These are phyloP conservation scores for Odontarrhena argentea DNA, from an alignment of 345 rosid species.

Conservation along the genomic window DNA sequence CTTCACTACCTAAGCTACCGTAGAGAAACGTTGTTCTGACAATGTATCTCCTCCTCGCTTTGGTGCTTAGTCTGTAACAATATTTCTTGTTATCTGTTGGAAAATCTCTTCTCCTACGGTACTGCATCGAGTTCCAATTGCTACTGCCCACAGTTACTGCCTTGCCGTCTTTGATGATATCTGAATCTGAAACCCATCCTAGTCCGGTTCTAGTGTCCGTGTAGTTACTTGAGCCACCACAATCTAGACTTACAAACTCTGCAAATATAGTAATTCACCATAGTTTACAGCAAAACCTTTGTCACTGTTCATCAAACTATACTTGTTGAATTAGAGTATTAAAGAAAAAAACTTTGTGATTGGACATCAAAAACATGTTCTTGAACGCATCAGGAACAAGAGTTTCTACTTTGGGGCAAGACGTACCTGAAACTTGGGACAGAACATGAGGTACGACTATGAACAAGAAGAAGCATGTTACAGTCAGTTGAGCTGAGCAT, in stretches of 20 bases:
- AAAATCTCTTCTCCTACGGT: constrained; percentile 68
- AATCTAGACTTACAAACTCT: constrained; percentile 92
- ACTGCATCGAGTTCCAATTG: constrained; percentile 50
- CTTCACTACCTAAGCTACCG: constrained; percentile 58
- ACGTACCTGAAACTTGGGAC: constrained; percentile 64
- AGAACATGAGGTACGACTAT: constrained; percentile 42
- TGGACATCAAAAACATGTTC: not conserved
- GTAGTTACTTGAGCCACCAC: constrained; percentile 73
- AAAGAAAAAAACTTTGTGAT: constrained; percentile 15
- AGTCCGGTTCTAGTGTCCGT: constrained; percentile 76
- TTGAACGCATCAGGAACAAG: not conserved
- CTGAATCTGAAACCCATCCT: constrained; percentile 80
- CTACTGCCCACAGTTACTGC: constrained; percentile 47
- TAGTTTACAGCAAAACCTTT: not conserved
- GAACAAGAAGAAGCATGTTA: constrained; percentile 44
- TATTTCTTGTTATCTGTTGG: constrained; percentile 79
- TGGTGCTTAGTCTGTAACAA: constrained; percentile 68
- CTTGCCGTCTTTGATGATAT: constrained; percentile 57
- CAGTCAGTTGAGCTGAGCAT: constrained; percentile 41
- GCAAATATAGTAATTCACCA: constrained; percentile 26
- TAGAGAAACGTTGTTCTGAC: constrained; percentile 91
- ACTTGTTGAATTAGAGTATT: not conserved
- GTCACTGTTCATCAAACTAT: not conserved
- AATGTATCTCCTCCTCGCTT: constrained; percentile 79
- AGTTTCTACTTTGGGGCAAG: not conserved